Conservation (phyloP, 768 basidiomycete genomes). For the Auriculariales sp. region DNA sequence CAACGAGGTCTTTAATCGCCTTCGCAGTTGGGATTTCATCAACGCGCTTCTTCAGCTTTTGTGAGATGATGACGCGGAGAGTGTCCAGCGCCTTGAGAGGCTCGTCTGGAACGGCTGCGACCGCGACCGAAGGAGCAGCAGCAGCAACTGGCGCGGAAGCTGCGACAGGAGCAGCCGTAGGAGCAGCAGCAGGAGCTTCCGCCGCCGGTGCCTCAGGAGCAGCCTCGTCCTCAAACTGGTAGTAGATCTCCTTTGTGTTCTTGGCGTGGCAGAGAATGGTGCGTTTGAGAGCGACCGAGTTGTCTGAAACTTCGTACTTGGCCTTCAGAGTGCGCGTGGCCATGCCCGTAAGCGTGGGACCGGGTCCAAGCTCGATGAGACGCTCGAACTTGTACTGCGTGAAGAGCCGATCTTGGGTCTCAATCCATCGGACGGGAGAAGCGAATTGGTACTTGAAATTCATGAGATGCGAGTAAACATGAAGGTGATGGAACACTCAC, state of each 20-base stretch:
- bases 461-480: not conserved
- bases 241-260: conserved; percentile 94
- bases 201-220: conserved; percentile 18
- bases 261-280: conserved; percentile 87
- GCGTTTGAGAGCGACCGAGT: conserved; percentile 65
- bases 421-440: conserved; percentile 97
- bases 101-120: conserved; percentile 68
- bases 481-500: not conserved
- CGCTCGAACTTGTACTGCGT: conserved; percentile 76
- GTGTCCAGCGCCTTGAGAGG: conserved; percentile 88
- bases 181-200: conserved; percentile 15
- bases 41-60: conserved; percentile 94
- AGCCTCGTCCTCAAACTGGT: conserved; percentile 85
- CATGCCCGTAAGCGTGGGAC: conserved; percentile 93
- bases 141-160: conserved; percentile 23
- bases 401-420: conserved; percentile 95
- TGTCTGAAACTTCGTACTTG: conserved; percentile 85
- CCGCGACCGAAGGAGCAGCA: conserved; percentile 43
- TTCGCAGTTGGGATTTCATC: conserved; percentile 82
- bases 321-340: conserved; percentile 78
- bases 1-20: conserved; percentile 95
- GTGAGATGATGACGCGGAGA: conserved; percentile 77
- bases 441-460: conserved; percentile 69
- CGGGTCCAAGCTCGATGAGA: conserved; percentile 90
- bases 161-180: conserved; percentile 25